Base-by-base conservation (phyloP, 192 early-diverging fungal genomes). In the Geranomyces variabilis region DNA sequence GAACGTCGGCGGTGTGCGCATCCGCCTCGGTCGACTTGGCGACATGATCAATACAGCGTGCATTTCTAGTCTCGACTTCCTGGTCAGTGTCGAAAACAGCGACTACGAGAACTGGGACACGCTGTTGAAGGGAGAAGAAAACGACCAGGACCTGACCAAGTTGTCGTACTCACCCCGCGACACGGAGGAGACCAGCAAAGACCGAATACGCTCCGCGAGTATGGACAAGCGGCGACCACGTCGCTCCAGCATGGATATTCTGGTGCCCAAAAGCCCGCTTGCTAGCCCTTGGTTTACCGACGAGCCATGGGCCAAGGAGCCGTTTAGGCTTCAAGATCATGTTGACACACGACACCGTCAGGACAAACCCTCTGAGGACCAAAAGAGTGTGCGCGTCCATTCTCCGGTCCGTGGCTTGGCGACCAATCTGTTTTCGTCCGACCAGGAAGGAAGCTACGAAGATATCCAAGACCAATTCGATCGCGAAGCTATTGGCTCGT, bases 1-100 rank as follows among this genome's bases (percentile, higher is more conserved):
- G 19, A 74, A 83, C 14, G 87, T 83, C 56, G 86, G 85, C 29
- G 86, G 85, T 59, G 87, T 90, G 0, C 88, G 91, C 28, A 89
- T 93, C 19, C 90, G 93, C 17, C 75, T 92, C 19, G 91, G 88
- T n/a, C 81, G 91, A 19, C 67, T 95, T 44, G 74, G 80, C 17
- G 93, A 95, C 71, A 86, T 92, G 75, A 79, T 93, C 66, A 90
- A 88, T 70, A 93, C 91, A 0, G 86, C 89, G 9, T 88, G 87
- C 66, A 89, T 95, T 62, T 89, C 90, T 59, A 88, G 87, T 13
- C 77, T 95, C 17, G 93, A 95, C 74, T 95, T 95, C 74, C 75
- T 95, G 79, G 86, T 93, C 19, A 67, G 74, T 13, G 44, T 45
- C 30, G 77, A 79, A 41, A 71, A 49, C 43, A 58, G 66, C 22